Conservation (phyloP, 345 rosid genomes). For the Syzygium jambos region DNA sequence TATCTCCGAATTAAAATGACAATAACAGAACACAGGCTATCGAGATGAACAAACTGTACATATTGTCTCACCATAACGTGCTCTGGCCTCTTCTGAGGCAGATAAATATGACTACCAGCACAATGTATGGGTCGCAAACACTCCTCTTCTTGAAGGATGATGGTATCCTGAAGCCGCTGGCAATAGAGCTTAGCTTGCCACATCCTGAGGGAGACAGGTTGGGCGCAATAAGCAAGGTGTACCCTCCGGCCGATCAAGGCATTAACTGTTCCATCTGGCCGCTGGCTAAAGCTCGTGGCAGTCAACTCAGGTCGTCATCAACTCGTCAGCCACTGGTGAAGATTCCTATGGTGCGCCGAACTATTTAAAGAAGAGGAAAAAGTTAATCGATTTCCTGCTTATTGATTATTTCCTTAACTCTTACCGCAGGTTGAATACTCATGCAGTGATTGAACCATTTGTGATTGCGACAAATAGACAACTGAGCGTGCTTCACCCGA, state of each 20-base stretch:
- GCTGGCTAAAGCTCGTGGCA: constrained; percentile 75
- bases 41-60: constrained; percentile 43
- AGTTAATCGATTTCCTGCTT: neutral
- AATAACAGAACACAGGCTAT: constrained; percentile 37
- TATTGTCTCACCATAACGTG: constrained; percentile 12
- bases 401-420: neutral
- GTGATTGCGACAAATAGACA: constrained; percentile 64
- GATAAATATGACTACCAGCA: constrained; percentile 48
- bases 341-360: neutral
- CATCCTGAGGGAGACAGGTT: constrained; percentile 46
- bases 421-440: constrained; percentile 43
- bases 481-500: constrained; percentile 61
- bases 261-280: constrained; percentile 61
- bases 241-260: constrained; percentile 58
- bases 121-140: constrained; percentile 62
- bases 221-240: constrained; percentile 54
- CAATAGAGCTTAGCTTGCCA: constrained; percentile 68
- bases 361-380: neutral
- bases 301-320: constrained; percentile 85
- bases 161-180: constrained; percentile 64
- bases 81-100: constrained; percentile 59
- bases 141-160: constrained; percentile 59
- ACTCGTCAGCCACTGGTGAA: constrained; percentile 82
- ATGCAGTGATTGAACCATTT: constrained; percentile 49
- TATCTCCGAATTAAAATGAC: neutral